These are phyloP conservation scores for Plasmodium gallinaceum DNA, from an alignment of 169 alveolate genomes.

Conservation along the genomic window DNA sequence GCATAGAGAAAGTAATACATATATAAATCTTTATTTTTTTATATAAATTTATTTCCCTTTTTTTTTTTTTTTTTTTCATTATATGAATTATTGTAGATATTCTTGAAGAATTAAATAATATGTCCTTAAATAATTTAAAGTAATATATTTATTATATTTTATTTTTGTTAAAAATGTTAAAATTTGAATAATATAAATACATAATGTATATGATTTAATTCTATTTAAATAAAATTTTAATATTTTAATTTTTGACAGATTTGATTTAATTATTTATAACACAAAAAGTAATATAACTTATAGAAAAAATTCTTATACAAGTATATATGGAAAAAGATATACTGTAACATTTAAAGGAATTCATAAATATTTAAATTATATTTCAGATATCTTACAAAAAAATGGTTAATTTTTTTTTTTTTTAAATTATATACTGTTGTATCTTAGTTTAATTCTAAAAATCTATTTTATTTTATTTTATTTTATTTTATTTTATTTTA, in stretches of 20 bases:
- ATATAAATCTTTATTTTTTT: background rate
- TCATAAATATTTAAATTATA: slow-evolving; percentile 19
- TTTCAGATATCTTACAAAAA: slow-evolving; percentile 33
- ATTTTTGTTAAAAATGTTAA: background rate
- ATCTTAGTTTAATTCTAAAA: no score
- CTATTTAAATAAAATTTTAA: no score
- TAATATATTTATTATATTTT: background rate
- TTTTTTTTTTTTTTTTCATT: background rate
- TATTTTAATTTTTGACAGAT: slow-evolving; percentile 4
- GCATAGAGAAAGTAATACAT: slow-evolving; percentile 37
- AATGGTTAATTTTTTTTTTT: slow-evolving; percentile 5
- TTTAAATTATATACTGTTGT: background rate
- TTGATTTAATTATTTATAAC: slow-evolving; percentile 45
- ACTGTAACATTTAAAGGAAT: slow-evolving; percentile 62
- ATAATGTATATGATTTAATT: background rate
- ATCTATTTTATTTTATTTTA: background rate
- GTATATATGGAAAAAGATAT: slow-evolving; percentile 54
- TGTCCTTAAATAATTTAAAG: slow-evolving; percentile 55
- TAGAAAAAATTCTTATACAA: slow-evolving; percentile 44
- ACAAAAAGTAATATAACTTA: slow-evolving; percentile 34
- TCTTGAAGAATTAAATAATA: slow-evolving; percentile 53
- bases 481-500: no score
- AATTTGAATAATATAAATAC: background rate
- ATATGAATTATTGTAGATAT: slow-evolving; percentile 7
- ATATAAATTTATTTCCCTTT: background rate